Percentiles rank a stretch among this genome's conserved stretches.
phyloP scores from a whole-genome alignment of 371 early-diverging fungal species.

The Hamiltosporidium tvaerminnensis region DNA sequence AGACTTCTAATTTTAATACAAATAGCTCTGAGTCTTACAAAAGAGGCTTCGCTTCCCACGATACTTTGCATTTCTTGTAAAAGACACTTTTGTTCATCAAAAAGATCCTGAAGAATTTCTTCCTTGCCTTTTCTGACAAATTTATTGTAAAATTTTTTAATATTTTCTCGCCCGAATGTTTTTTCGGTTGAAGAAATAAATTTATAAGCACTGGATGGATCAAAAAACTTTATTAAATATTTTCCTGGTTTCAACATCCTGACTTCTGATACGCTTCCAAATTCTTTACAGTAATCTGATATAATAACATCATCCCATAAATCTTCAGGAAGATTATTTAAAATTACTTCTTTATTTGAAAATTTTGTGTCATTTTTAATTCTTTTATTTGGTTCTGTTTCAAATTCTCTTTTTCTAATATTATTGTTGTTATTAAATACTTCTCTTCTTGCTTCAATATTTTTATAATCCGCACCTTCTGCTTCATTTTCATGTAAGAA shows the following conservation, averaged over 20 bases:
- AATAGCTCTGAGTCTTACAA: too few species aligned
- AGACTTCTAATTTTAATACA: too few species aligned
- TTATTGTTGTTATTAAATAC: neutral
- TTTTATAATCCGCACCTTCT: neutral
- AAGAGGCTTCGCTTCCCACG: too few species aligned
- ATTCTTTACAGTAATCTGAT: neutral
- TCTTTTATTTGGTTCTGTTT: neutral
- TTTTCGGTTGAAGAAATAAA: neutral
- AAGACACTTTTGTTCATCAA: neutral
- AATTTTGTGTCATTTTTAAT: neutral
- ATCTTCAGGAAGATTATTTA: neutral
- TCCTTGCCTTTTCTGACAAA: neutral
- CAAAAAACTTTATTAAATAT: neutral
- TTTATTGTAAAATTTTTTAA: neutral
- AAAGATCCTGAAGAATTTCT: neutral
- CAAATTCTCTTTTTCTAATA: too few species aligned
- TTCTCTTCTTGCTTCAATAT: neutral
- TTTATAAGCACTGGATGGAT: neutral
- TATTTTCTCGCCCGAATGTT: neutral
- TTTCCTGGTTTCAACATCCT: neutral
- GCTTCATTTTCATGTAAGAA: constrained; percentile 14
- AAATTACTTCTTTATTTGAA: neutral
- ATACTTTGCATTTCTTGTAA: neutral
- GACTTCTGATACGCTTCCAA: neutral
- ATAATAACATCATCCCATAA: neutral